Conservation (phyloP, 1,284 basidiomycete species). For the Ustilago hordei region DNA sequence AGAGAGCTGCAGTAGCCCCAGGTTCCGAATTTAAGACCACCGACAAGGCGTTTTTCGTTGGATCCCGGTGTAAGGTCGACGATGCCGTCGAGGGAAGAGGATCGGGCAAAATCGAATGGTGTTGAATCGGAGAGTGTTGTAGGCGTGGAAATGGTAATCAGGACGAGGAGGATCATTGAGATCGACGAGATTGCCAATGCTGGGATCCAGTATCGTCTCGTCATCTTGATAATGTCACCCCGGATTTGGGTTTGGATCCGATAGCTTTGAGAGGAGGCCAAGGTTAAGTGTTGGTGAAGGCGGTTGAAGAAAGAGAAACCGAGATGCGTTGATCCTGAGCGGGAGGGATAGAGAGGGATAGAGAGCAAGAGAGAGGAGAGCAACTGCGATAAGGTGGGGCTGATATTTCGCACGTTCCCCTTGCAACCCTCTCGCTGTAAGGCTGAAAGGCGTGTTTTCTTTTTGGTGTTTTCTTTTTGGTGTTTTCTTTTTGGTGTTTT, state of each 20-base stretch:
- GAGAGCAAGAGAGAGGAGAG: too few species aligned
- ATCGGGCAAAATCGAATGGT: slow-evolving; percentile 44
- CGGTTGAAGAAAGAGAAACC: not conserved
- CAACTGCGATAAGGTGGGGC: too few species aligned
- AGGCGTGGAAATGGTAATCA: slow-evolving; percentile 46
- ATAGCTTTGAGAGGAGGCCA: too few species aligned
- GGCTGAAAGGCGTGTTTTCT: too few species aligned
- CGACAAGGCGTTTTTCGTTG: slow-evolving; percentile 28
- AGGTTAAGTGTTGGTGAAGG: not conserved
- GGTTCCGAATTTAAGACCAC: slow-evolving; percentile 29
- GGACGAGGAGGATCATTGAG: slow-evolving; percentile 32
- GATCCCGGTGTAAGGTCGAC: slow-evolving; percentile 19
- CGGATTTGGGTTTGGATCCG: too few species aligned
- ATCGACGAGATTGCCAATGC: slow-evolving; percentile 23
- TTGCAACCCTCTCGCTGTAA: too few species aligned
- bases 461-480: too few species aligned
- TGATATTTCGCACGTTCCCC: too few species aligned
- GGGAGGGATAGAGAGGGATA: too few species aligned
- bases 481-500: too few species aligned
- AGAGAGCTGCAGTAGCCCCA: slow-evolving; percentile 51
- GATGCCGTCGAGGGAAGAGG: slow-evolving; percentile 21
- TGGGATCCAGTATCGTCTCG: slow-evolving; percentile 24
- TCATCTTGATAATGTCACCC: slow-evolving; percentile 18
- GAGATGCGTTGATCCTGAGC: too few species aligned
- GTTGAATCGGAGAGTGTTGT: slow-evolving; percentile 46